Evolutionary conservation across 2,329 filamentous ascomycete genomes (phyloP), one percentile per base, ranked within the genome.

Genomic region (Fusarium siculi): DNA sequence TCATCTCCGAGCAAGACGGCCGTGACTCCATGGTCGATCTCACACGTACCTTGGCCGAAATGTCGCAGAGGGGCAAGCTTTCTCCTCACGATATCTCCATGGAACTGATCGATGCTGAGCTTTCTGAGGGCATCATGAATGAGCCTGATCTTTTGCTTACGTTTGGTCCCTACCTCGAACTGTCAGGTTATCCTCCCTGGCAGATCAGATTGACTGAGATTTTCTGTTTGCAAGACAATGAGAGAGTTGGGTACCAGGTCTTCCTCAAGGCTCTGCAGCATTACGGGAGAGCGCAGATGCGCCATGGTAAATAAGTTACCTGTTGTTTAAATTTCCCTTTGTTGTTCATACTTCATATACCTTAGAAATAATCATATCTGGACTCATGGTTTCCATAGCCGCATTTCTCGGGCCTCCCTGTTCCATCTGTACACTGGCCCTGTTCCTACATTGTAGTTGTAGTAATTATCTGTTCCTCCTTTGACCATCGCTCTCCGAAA

Each of bases 101-200:
- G 56, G 94, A 98, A 71, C 85, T 99, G 56, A 91, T 99, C 58
- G 95, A 98, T 79, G 93, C 94, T 9, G 96, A 99, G 82, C 88
- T 99, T 56, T 93, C 85, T 19, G 89, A 92, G 79, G 89, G 88
- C 57, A 91, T 97, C 68, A 96, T 97, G 88, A 87, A 89, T 15
- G 96, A 99, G 82, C 96, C 96, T 5, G 95, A 98, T 80, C 86
- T 99, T 19, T 85, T 99, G 66, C 89, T 99, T 61, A 85, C 97
- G 14, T 99, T 99, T 81, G 91, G 93, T 2, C 93, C 95, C 8
- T 90, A 91, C 55, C 90, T 98, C 60, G 92, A 95, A 80, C 84
- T 99, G 49, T 92, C 94, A 60, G 95, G 96, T 15, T 99, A 98
- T 80, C 96, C 96, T 15, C 96, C 96, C 2, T 99, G 96, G 96